phyloP scores from a whole-genome alignment of 768 basidiomycete species.

The Grammothele lineata region DNA sequence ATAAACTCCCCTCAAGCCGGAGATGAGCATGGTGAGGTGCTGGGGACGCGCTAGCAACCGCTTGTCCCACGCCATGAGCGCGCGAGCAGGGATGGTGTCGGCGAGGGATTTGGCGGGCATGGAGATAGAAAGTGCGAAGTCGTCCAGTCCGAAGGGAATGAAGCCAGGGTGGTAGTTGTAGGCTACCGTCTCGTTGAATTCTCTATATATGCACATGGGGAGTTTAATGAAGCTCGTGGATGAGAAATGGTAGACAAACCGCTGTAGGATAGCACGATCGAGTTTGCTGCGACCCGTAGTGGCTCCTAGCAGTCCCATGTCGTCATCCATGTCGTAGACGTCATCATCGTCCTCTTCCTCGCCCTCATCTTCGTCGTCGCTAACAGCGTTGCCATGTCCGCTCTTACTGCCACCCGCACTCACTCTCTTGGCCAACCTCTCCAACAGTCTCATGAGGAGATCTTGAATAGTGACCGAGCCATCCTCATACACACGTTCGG shows the following conservation, averaged over 20 bases:
- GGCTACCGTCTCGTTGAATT: constrained; percentile 58
- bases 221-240: constrained; percentile 4
- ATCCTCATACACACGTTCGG: constrained; percentile 42
- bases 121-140: constrained; percentile 53
- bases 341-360: constrained; percentile 34
- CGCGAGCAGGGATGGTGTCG: constrained; percentile 53
- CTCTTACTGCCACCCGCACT: constrained; percentile 19
- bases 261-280: constrained; percentile 15
- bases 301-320: neutral
- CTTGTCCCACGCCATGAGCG: constrained; percentile 72
- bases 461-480: constrained; percentile 41
- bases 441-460: constrained; percentile 41
- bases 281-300: neutral
- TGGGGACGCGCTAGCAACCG: constrained; percentile 52
- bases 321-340: constrained; percentile 13
- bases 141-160: constrained; percentile 45
- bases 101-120: constrained; percentile 51
- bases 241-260: neutral
- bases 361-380: constrained; percentile 36
- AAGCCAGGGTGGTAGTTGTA: constrained; percentile 58
- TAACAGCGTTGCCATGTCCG: too few relatives aligned
- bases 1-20: constrained; percentile 48
- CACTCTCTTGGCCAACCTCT: constrained; percentile 26
- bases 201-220: constrained; percentile 36
- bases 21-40: constrained; percentile 62